A percentile compares a stretch with the other conserved stretches of the same genome.
Conservation (phyloP, 352 stramenopile genomes). For the Globisporangium cylindrosporum region DNA sequence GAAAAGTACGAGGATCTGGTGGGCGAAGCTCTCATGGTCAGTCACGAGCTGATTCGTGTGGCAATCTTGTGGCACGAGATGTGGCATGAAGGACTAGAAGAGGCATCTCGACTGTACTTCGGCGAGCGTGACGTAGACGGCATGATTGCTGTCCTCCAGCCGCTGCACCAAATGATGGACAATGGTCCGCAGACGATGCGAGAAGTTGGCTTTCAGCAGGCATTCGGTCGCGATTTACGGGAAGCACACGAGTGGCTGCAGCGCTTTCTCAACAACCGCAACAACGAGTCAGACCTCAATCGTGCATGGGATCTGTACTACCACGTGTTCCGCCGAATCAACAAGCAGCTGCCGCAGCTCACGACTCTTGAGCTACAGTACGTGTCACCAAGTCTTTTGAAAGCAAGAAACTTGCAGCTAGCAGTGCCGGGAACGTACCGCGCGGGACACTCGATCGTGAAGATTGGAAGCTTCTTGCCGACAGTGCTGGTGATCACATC, state of each 20-base stretch:
- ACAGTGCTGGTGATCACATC: slow-evolving; percentile 96
- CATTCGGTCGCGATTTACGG: slow-evolving; percentile 90
- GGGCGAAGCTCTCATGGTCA: slow-evolving; percentile 94
- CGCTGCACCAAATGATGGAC: slow-evolving; percentile 93
- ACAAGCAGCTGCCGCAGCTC: slow-evolving; percentile 89
- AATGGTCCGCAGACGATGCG: slow-evolving; percentile 76
- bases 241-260: slow-evolving; percentile 82
- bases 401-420: slow-evolving; percentile 92
- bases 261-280: slow-evolving; percentile 51
- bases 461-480: slow-evolving; percentile 88
- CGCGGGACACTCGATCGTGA: slow-evolving; percentile 64
- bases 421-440: slow-evolving; percentile 93
- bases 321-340: slow-evolving; percentile 93
- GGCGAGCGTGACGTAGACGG: slow-evolving; percentile 95
- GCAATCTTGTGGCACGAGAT: slow-evolving; percentile 99
- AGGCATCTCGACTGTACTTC: slow-evolving; percentile 96
- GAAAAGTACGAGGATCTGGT: slow-evolving; percentile 93
- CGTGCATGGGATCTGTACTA: slow-evolving; percentile 99
- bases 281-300: slow-evolving; percentile 87
- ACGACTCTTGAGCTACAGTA: slow-evolving; percentile 96
- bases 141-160: slow-evolving; percentile 94
- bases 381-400: slow-evolving; percentile 92
- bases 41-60: slow-evolving; percentile 97
- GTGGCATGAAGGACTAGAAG: slow-evolving; percentile 98
- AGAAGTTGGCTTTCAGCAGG: slow-evolving; percentile 82